A percentile compares a stretch with the other conserved stretches of the same genome.
These are phyloP conservation scores for Fusarium tuaranense DNA, from an alignment of 2,329 filamentous ascomycete genomes.

Conservation along the genomic window DNA sequence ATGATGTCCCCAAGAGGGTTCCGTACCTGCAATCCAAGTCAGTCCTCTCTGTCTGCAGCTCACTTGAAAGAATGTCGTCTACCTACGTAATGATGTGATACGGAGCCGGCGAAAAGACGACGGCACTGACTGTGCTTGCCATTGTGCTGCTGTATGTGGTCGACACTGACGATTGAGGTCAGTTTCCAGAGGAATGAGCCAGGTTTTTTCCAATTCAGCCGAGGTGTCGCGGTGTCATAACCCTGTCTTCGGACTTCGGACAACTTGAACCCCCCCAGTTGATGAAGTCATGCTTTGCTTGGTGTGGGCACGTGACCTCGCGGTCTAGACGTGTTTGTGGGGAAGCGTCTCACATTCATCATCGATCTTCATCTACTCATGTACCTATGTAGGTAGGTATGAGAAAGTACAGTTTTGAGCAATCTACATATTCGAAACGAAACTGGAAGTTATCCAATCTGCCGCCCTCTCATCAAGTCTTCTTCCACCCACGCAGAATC, in stretches of 20 bases:
- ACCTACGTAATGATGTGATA: slow-evolving; percentile 81
- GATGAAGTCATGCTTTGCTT: slow-evolving; percentile 22
- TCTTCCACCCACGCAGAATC: not conserved
- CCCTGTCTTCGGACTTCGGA: slow-evolving; percentile 6
- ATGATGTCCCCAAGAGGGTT: slow-evolving; percentile 84
- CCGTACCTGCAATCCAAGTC: slow-evolving; percentile 74
- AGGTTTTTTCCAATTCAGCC: slow-evolving; percentile 18
- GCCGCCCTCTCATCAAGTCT: not conserved
- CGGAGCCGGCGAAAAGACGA: slow-evolving; percentile 73
- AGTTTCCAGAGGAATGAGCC: slow-evolving; percentile 6
- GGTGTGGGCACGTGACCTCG: slow-evolving; percentile 46
- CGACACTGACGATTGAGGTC: slow-evolving; percentile 4
- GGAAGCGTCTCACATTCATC: not conserved
- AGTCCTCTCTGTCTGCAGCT: slow-evolving; percentile 15
- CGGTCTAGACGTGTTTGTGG: slow-evolving; percentile 39
- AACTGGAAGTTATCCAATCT: not conserved
- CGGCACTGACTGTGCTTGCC: slow-evolving; percentile 60
- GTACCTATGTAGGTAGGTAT: not conserved
- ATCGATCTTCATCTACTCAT: not conserved
- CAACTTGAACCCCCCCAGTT: slow-evolving; percentile 1
- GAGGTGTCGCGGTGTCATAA: slow-evolving; percentile 8
- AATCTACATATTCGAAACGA: too few species aligned
- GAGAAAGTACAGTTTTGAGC: not conserved
- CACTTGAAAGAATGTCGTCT: slow-evolving; percentile 37
- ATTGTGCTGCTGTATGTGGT: slow-evolving; percentile 50